These are phyloP conservation scores for Cryptosporidium ryanae DNA, from an alignment of 169 alveolate species.

Conservation along the genomic window DNA sequence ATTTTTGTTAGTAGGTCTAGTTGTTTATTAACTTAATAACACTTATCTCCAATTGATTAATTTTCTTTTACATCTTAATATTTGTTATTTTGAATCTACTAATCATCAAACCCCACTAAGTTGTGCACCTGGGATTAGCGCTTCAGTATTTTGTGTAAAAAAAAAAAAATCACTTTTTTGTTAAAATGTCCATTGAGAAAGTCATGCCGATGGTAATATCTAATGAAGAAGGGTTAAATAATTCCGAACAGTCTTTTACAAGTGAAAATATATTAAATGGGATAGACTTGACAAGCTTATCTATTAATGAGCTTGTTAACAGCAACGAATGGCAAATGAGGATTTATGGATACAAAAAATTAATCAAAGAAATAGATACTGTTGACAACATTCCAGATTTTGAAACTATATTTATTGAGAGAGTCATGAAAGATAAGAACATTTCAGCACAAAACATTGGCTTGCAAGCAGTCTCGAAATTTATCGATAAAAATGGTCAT, in stretches of 20 bases:
- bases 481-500: conserved; percentile 1
- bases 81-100: too few relatives aligned
- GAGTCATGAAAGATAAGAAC: conserved; percentile 49
- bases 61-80: too few relatives aligned
- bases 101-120: conserved; percentile 17
- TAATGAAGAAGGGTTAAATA: not conserved
- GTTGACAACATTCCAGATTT: not conserved
- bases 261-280: conserved; percentile 10
- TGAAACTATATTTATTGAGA: not conserved
- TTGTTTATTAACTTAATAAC: not conserved
- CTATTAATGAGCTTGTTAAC: conserved; percentile 8
- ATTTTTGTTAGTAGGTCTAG: not conserved
- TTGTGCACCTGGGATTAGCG: not conserved
- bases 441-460: conserved; percentile 42
- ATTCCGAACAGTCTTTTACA: conserved; percentile 7
- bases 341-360: conserved; percentile 48
- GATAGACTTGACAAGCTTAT: conserved; percentile 5
- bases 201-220: not conserved
- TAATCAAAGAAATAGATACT: conserved; percentile 35
- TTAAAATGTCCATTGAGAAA: not conserved
- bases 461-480: conserved; percentile 1
- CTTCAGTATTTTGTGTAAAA: not conserved
- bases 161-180: not conserved
- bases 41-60: too few relatives aligned
- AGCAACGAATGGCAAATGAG: conserved; percentile 73